Conservation (phyloP, 106 monocot species). For the Acorus calamus region DNA sequence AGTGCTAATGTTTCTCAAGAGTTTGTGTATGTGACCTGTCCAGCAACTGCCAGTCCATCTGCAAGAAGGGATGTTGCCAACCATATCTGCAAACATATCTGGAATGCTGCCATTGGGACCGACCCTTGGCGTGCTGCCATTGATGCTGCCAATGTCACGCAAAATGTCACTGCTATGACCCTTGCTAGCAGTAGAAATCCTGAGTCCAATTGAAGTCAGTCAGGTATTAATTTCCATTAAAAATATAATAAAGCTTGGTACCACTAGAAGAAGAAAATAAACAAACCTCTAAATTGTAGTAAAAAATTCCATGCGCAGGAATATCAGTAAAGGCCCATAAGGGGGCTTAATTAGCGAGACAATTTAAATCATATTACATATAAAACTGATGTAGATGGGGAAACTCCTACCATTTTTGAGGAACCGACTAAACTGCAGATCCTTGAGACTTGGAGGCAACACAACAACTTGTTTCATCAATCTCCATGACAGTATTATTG, state of each 20-base stretch:
- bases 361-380: no score
- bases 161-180: conserved; percentile 69
- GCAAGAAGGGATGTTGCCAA: conserved; percentile 62
- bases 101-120: conserved; percentile 66
- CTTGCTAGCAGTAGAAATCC: conserved; percentile 51
- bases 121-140: conserved; percentile 63
- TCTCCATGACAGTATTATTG: conserved; percentile 47
- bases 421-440: conserved; percentile 54
- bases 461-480: conserved; percentile 44
- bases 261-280: not conserved
- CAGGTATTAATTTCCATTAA: no score
- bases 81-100: conserved; percentile 79
- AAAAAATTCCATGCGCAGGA: no score
- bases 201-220: conserved; percentile 14
- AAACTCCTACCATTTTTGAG: conserved; percentile 47
- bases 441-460: conserved; percentile 46
- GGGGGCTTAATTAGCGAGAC: no score
- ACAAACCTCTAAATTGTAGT: not conserved
- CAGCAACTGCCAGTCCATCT: conserved; percentile 71
- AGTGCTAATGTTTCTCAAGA: no score
- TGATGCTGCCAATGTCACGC: conserved; percentile 65
- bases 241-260: not conserved
- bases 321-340: no score
- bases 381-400: no score
- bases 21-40: conserved; percentile 29